A percentile compares a stretch with the other conserved stretches of the same genome.
These are phyloP conservation scores for Lathyrus aphaca DNA, from an alignment of 306 rosid genomes.

Conservation along the genomic window DNA sequence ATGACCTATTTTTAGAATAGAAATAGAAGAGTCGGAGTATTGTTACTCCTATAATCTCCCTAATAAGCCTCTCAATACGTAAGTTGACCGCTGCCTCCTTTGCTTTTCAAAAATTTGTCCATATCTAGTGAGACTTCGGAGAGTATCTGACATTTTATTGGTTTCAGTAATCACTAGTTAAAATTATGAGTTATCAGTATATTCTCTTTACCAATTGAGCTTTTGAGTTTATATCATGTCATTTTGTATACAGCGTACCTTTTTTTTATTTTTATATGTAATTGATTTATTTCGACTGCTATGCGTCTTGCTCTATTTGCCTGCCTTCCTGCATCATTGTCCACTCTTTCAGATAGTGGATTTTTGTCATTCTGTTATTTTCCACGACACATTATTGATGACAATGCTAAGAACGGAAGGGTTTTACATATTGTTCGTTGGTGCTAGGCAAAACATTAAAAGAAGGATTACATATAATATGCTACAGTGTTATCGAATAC, in stretches of 20 bases:
- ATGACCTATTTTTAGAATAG: not conserved
- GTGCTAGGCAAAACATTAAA: constrained; percentile 2
- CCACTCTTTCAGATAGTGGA: not conserved
- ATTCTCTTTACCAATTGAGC: not conserved
- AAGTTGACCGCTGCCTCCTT: not conserved
- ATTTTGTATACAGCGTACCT: not conserved
- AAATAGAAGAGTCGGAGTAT: not conserved
- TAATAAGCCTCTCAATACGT: not conserved
- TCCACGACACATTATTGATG: not conserved
- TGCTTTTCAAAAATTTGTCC: not conserved
- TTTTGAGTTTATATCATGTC: constrained; percentile 5
- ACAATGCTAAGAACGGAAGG: not conserved
- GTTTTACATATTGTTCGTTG: constrained; percentile 17
- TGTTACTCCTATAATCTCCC: not conserved
- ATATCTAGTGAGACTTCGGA: not conserved
- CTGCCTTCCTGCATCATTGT: not conserved
- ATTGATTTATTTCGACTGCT: not conserved
- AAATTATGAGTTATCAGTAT: not conserved
- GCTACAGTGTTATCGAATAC: not conserved
- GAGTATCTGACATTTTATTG: not conserved
- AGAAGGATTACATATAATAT: not conserved
- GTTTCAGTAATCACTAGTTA: not conserved
- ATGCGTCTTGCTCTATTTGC: not conserved
- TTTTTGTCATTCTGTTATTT: not conserved
- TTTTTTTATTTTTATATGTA: not conserved